Evolutionary conservation across 2,329 filamentous ascomycete species (phyloP).

Genomic region (Hymenoscyphus infarciens): DNA sequence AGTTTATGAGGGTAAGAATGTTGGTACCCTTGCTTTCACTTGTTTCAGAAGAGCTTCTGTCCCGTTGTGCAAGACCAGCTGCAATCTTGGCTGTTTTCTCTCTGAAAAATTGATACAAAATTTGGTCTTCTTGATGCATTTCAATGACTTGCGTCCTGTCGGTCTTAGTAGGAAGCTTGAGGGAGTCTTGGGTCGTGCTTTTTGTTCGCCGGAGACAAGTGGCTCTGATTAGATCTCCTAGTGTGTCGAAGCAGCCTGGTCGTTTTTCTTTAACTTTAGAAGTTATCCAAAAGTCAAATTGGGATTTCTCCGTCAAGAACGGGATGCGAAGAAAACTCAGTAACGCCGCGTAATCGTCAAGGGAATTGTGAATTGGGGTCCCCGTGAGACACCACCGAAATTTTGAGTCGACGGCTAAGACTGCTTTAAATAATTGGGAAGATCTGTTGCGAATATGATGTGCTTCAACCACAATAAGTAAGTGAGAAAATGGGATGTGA

Average conservation of each 20-base stretch:
- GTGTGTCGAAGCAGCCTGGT: neutral
- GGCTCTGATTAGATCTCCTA: neutral
- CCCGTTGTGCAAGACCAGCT: no score
- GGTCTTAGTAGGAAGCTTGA: neutral
- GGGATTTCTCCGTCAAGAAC: neutral
- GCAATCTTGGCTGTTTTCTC: neutral
- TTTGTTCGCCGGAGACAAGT: neutral
- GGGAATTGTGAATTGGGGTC: conserved; percentile 33
- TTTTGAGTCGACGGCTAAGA: no score
- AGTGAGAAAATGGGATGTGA: no score
- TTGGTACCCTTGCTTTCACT: neutral
- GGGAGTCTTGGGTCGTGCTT: neutral
- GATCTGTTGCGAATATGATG: no score
- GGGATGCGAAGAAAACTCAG: conserved; percentile 18
- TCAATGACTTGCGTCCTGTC: neutral
- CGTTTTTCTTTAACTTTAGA: neutral
- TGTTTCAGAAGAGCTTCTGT: neutral
- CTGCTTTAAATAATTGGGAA: no score
- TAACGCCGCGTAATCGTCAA: conserved; percentile 33
- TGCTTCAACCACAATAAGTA: no score
- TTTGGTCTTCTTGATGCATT: neutral
- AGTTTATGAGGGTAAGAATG: neutral
- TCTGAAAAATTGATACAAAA: neutral
- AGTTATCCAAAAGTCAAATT: neutral
- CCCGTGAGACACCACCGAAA: conserved; percentile 34